Base-by-base conservation (phyloP, 2,329 filamentous ascomycete species). In the Nothopassalora personata region DNA sequence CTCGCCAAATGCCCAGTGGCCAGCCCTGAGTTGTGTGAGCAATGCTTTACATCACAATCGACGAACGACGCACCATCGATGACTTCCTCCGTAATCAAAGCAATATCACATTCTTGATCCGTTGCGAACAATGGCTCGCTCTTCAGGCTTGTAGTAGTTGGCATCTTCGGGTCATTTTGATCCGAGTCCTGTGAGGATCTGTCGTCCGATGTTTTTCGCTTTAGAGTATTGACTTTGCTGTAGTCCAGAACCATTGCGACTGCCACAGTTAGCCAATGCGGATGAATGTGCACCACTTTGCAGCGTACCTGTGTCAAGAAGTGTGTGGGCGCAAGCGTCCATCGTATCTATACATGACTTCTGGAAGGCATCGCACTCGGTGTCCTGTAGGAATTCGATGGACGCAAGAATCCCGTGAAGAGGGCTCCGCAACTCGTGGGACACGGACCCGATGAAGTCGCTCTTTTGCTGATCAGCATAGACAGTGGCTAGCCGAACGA, bases 351-450 rank as follows among this genome's bases (percentile, higher is more conserved):
- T 43, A 48, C 63, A 65, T 15, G 61, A 60, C 10, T 48, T 59
- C 50, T 70, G 68, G n/a, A 66, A 66, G 9, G 50, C 28, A 30
- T 65, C 65, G 28, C 66, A 60, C 4, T 54, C 54, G 11, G 68
- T 70, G n/a, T 84, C 81, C 4, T 78, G 75, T 0, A 86, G 66
- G 3, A 85, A 54, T 75, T 82, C 68, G 13, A 69, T 45, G 3
- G 56, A 64, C 1, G 61, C 69, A 3, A 71, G 59, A 11, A 69
- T 68, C 3, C 66, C 66, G 46, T 71, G 69, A 1, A 71, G 61
- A 5, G 69, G 69, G 43, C 68, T 76, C 3, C 79, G 72, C 8
- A 83, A 70, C 62, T 83, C 81, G 62, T 83, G 81, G 27, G 76
- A 79, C 10, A 83, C 78, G 4, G 73, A 75, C 27, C 73, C 72